These are phyloP conservation scores for Calendula officinalis DNA, from an alignment of 129 eudicot genomes.

Conservation along the genomic window DNA sequence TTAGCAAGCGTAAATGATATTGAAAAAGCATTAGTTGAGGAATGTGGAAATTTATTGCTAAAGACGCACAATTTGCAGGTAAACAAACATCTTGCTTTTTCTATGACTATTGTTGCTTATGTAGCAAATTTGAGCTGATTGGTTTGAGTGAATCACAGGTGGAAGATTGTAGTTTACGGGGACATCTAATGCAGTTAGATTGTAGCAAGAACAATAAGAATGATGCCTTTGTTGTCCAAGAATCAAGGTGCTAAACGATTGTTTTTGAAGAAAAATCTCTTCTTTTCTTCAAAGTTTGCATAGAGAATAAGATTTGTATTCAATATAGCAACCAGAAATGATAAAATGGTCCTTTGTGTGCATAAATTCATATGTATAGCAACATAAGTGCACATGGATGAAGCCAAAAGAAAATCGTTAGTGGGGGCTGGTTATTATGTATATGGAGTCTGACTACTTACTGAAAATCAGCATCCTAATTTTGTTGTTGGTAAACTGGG, in stretches of 20 bases:
- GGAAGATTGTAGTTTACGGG: slow-evolving; percentile 75
- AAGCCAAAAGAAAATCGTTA: neutral
- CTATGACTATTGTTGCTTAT: neutral
- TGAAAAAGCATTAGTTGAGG: slow-evolving; percentile 52
- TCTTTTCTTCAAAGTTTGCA: neutral
- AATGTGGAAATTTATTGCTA: slow-evolving; percentile 59
- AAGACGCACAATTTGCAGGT: slow-evolving; percentile 60
- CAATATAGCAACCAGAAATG: slow-evolving; percentile 11
- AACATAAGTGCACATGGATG: neutral
- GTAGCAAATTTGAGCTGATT: slow-evolving; percentile 5
- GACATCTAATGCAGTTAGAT: slow-evolving; percentile 55
- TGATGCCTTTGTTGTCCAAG: slow-evolving; percentile 3
- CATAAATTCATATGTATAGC: neutral
- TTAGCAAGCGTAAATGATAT: slow-evolving; percentile 52
- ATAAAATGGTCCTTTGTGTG: slow-evolving; percentile 23
- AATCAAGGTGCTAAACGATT: neutral
- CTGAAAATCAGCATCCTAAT: too few relatives aligned
- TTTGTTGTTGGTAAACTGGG: too few relatives aligned
- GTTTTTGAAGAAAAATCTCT: neutral
- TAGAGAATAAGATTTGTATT: slow-evolving; percentile 17
- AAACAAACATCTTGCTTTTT: neutral
- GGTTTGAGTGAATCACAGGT: slow-evolving; percentile 40
- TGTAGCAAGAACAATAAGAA: slow-evolving; percentile 14
- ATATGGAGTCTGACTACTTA: too few relatives aligned
- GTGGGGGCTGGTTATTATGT: too few relatives aligned